phyloP scores from a whole-genome alignment of 306 rosid species.

The Vicia sativa region DNA sequence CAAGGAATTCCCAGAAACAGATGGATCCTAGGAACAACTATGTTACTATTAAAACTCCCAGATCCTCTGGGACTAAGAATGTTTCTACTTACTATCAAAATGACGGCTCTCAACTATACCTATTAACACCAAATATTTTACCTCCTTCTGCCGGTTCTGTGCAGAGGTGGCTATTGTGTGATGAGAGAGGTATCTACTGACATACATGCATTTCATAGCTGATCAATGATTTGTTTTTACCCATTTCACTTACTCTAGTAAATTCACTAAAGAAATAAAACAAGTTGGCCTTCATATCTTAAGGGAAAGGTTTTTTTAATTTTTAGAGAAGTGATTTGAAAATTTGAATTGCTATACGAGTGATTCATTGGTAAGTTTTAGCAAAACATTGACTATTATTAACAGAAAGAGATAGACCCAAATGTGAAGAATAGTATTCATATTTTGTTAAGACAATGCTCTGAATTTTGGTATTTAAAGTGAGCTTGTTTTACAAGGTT shows the following conservation, averaged over 20 bases:
- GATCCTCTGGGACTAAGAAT: conserved; percentile 50
- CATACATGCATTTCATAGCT: conserved; percentile 27
- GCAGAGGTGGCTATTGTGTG: conserved; percentile 62
- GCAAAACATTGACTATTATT: conserved; percentile 36
- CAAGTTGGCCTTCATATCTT: conserved; percentile 35
- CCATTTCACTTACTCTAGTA: conserved; percentile 30
- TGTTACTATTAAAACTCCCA: conserved; percentile 34
- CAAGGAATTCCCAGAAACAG: conserved; percentile 43
- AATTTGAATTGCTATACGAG: conserved; percentile 19
- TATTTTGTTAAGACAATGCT: conserved; percentile 15
- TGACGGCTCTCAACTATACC: conserved; percentile 73
- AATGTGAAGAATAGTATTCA: conserved; percentile 22
- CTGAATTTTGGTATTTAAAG: conserved; percentile 24
- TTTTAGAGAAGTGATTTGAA: conserved; percentile 22
- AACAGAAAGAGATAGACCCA: conserved; percentile 13
- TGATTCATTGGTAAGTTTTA: conserved; percentile 39
- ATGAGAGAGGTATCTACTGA: conserved; percentile 55
- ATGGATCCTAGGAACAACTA: conserved; percentile 39
- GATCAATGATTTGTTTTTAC: conserved; percentile 18
- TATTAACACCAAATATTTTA: conserved; percentile 66
- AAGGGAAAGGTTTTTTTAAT: conserved; percentile 27
- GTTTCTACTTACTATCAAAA: conserved; percentile 69
- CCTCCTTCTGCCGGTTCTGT: conserved; percentile 76
- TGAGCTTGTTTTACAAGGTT: conserved; percentile 15
- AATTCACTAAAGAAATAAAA: conserved; percentile 34